Conservation (phyloP, 2,329 filamentous ascomycete species). For the Sarocladium brachiariae region DNA sequence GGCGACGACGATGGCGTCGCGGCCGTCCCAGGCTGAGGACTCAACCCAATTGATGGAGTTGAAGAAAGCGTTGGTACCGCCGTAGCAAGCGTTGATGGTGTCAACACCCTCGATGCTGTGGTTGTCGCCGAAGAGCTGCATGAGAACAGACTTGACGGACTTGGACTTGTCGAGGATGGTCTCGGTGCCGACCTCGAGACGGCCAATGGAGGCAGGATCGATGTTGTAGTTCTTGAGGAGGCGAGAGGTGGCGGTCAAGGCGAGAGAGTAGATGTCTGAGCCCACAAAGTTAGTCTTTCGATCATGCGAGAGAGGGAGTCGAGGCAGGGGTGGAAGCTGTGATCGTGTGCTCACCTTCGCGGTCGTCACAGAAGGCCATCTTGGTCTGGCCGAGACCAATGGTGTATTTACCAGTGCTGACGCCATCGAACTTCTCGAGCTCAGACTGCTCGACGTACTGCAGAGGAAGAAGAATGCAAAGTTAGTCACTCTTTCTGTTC, state of each 20-base stretch:
- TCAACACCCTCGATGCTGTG: constrained; percentile 79
- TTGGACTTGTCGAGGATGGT: constrained; percentile 85
- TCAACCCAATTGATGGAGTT: constrained; percentile 82
- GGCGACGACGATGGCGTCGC: constrained; percentile 71
- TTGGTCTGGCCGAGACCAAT: constrained; percentile 86
- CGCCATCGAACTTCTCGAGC: constrained; percentile 82
- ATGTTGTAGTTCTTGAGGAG: constrained; percentile 79
- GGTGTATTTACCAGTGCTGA: constrained; percentile 77
- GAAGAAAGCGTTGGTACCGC: constrained; percentile 77
- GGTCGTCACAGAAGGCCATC: constrained; percentile 89
- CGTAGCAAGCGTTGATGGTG: constrained; percentile 80
- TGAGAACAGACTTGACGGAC: constrained; percentile 81
- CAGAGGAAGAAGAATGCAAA: constrained; percentile 11
- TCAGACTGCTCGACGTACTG: constrained; percentile 80
- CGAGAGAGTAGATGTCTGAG: constrained; percentile 79
- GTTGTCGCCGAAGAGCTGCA: constrained; percentile 81
- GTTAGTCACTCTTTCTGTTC: no score
- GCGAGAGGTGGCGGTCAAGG: constrained; percentile 69
- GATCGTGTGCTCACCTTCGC: constrained; percentile 57
- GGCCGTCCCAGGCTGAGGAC: constrained; percentile 80
- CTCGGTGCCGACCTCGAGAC: constrained; percentile 80
- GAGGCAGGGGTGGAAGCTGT: neutral
- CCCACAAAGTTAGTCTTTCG: neutral
- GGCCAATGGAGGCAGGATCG: constrained; percentile 69
- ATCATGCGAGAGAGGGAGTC: constrained; percentile 12